Evolutionary conservation across 306 rosid species (phyloP), one percentile per base, ranked within the genome.

Genomic region (Amphicarpaea edgeworthii): DNA sequence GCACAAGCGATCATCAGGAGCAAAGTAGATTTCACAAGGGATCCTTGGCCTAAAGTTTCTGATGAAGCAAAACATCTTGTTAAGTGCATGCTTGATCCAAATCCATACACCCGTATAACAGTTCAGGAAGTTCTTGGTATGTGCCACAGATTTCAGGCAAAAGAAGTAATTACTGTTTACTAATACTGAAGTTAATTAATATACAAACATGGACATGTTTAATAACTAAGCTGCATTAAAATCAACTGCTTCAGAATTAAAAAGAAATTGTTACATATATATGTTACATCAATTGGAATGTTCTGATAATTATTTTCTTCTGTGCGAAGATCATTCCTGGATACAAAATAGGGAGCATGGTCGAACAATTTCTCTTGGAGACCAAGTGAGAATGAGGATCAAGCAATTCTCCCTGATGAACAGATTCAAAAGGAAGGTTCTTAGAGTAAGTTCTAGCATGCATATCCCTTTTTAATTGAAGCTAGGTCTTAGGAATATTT

Each of bases 11-110:
- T 95, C 32, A 78, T 95, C 78, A 73, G 81, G 60, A 90, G 96
- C 51, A 69, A 16, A 12, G 12, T 92, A 28, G 95, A 92, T 78
- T 92, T 92, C 75, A 86, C 88, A 65, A 90, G 86, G 82, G 98
- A 95, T 76, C 91, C 96, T 43, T 95, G 96, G 98, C 91, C 93
- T 62, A 92, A 85, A 84, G 93, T 95, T 76, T 92, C 98, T 21
- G 90, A 83, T 3, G 92, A 92, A 77, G 98, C 97, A 76, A 95
- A 86, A 83, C 78, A 82, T 45, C 79, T 95, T 2, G 92, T 95
- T 24, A 86, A 64, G 73, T 67, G 78, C 23, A 95, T 95, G 98
- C 97, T 95, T 75, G 96, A 95, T 82, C 90, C 93, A 34, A 90
- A 88, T 87, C 98, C 97, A 19, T 74, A 77, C 77, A 87, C 77